Evolutionary conservation across 805 yeast genomes (phyloP).

Genomic region (Wickerhamomyces canadensis): DNA sequence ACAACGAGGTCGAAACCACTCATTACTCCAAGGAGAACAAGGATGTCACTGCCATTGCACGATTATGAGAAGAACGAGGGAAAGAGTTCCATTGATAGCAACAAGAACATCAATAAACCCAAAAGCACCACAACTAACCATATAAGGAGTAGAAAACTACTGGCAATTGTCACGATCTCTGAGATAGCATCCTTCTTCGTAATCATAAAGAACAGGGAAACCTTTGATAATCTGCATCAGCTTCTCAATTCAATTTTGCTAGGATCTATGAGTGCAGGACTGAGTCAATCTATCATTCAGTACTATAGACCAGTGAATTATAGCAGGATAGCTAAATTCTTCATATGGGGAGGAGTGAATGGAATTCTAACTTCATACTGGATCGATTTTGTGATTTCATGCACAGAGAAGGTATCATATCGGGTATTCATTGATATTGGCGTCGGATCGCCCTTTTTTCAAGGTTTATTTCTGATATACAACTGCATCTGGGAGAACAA

Average conservation of each 20-base stretch:
- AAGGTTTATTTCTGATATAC: slow-evolving; percentile 41
- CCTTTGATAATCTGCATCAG: slow-evolving; percentile 19
- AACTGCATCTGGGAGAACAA: slow-evolving; percentile 52
- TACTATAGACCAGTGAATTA: slow-evolving; percentile 17
- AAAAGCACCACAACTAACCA: not conserved
- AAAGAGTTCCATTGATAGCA: slow-evolving; percentile 9
- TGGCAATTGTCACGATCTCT: slow-evolving; percentile 7
- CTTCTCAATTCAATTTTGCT: slow-evolving; percentile 20
- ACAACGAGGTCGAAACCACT: too few relatives aligned
- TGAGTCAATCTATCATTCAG: slow-evolving; percentile 22
- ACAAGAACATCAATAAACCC: slow-evolving; percentile 13
- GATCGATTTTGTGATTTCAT: slow-evolving; percentile 41
- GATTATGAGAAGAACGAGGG: not conserved
- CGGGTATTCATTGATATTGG: slow-evolving; percentile 49
- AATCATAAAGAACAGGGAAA: slow-evolving; percentile 18
- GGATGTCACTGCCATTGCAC: not conserved
- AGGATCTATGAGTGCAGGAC: slow-evolving; percentile 19
- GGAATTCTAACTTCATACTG: slow-evolving; percentile 51
- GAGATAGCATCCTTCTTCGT: slow-evolving; percentile 7
- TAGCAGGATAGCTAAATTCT: slow-evolving; percentile 35
- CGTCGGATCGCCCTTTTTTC: slow-evolving; percentile 51
- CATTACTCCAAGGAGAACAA: too few relatives aligned
- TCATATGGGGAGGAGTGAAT: slow-evolving; percentile 56
- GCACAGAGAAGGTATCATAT: slow-evolving; percentile 29
- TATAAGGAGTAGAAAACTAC: slow-evolving; percentile 6